Conservation (phyloP, 2,329 filamentous ascomycete genomes). For the Aspergillus neoniger region DNA sequence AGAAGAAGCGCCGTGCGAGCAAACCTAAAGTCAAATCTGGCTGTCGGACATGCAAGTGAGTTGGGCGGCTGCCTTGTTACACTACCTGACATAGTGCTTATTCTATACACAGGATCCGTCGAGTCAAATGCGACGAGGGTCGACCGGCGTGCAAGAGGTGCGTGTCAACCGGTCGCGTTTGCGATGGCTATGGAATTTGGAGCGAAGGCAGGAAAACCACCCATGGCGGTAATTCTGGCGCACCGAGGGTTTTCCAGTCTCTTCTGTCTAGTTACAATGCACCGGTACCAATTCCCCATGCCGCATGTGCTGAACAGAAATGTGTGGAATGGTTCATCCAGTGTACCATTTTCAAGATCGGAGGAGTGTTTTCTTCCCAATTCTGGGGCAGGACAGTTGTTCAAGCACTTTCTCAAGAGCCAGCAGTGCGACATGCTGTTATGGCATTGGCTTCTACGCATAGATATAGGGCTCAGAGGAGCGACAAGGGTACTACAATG, state of each 20-base stretch:
- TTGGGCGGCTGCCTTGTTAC: not conserved
- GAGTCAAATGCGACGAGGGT: slow-evolving; percentile 14
- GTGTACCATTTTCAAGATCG: slow-evolving; percentile 34
- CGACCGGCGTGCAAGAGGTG: slow-evolving; percentile 10
- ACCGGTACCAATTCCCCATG: not conserved
- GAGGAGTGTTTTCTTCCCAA: slow-evolving; percentile 36
- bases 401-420: slow-evolving; percentile 42
- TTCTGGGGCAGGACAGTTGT: slow-evolving; percentile 46
- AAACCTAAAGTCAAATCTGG: slow-evolving; percentile 7
- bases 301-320: slow-evolving; percentile 23
- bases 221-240: slow-evolving; percentile 13
- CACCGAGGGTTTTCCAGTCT: not conserved
- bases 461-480: slow-evolving; percentile 15
- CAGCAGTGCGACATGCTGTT: slow-evolving; percentile 47
- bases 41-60: slow-evolving; percentile 17
- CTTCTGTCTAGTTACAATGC: not conserved
- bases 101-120: slow-evolving; percentile 1
- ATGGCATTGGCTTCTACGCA: slow-evolving; percentile 45
- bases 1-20: not conserved
- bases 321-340: slow-evolving; percentile 34
- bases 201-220: slow-evolving; percentile 36
- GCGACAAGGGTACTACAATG: slow-evolving; percentile 15
- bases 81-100: not conserved
- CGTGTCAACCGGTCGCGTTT: slow-evolving; percentile 12
- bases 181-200: slow-evolving; percentile 48